Evolutionary conservation across 2,329 filamentous ascomycete genomes (phyloP), one percentile per base, ranked within the genome.

Genomic region (Ophiostoma novo-ulmi): DNA sequence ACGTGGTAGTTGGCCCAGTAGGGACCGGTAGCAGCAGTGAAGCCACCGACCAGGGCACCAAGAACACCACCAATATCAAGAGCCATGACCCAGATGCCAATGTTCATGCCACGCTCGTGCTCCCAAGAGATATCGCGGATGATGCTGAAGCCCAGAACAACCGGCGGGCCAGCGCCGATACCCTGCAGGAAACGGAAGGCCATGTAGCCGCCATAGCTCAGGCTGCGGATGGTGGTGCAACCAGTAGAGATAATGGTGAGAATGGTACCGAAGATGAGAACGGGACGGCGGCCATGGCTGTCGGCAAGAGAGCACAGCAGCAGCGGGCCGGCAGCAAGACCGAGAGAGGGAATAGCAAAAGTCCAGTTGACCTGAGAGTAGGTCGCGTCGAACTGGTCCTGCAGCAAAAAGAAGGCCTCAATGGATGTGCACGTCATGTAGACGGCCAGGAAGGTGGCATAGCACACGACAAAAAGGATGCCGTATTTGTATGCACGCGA

Each of bases 101-200:
- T 78, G 74, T 85, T 85, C 71, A 82, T 80, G 0, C 85, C 85
- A 20, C 85, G 79, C 75, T 87, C 82, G 73, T 86, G 82, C 74
- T 87, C 84, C 74, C 84, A 87, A 74, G 85, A 88, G 20, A 87
- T 74, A 76, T 86, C 84, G 72, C 83, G 83, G 71, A 86, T 80
- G 72, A 86, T 80, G 36, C 84, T 84, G 75, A 87, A 79, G 0
- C 85, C 85, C 14, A 87, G 83, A 1, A 83, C 87, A 5, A 83
- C 80, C 1, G 82, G 84, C 5, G 85, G 85, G 61, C 82, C 81
- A 17, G 85, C 84, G 0, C 85, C 85, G 11, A 87, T 79, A 0
- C 85, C 85, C 75, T 88, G 85, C 74, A 87, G 85, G 74, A 87
- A 86, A 2, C 86, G 78, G 1, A 83, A 84, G n/a, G 83, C 82